Percentiles rank a stretch among this genome's conserved stretches.
phyloP scores from a whole-genome alignment of 2,329 filamentous ascomycete species.

The Diplodia mutila region DNA sequence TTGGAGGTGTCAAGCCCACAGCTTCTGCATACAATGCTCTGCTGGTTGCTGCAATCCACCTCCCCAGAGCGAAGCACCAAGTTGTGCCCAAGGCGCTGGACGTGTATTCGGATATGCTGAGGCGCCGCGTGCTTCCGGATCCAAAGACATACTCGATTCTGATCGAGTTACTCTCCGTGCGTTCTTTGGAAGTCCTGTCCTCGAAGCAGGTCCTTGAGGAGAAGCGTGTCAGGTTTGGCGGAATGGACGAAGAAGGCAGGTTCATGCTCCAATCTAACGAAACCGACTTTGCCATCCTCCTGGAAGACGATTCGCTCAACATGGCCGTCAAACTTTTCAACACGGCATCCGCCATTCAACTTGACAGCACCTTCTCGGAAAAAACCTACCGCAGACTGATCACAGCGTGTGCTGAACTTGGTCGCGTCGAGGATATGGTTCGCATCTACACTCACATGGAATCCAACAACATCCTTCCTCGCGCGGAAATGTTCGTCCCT shows the following conservation, averaged over 20 bases:
- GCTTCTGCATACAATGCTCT: conserved; percentile 91
- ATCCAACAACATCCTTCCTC: conserved; percentile 70
- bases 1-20: conserved; percentile 78
- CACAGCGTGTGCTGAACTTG: conserved; percentile 80
- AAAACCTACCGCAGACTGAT: conserved; percentile 86
- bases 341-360: conserved; percentile 66
- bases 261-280: conserved; percentile 90
- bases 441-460: conserved; percentile 93
- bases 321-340: conserved; percentile 87
- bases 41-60: conserved; percentile 78
- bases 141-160: conserved; percentile 86
- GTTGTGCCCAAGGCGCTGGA: conserved; percentile 89
- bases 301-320: conserved; percentile 83
- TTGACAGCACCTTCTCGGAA: conserved; percentile 69
- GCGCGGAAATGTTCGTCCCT: conserved; percentile 80
- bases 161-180: conserved; percentile 77
- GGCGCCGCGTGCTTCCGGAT: conserved; percentile 79
- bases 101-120: conserved; percentile 95
- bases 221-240: conserved; percentile 81
- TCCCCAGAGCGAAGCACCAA: conserved; percentile 78
- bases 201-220: conserved; percentile 76
- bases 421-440: conserved; percentile 85
- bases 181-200: conserved; percentile 76
- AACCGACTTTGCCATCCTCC: conserved; percentile 81
- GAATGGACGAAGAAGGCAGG: conserved; percentile 79